Conservation (phyloP, 129 eudicot genomes). For the Solidago caesia region DNA sequence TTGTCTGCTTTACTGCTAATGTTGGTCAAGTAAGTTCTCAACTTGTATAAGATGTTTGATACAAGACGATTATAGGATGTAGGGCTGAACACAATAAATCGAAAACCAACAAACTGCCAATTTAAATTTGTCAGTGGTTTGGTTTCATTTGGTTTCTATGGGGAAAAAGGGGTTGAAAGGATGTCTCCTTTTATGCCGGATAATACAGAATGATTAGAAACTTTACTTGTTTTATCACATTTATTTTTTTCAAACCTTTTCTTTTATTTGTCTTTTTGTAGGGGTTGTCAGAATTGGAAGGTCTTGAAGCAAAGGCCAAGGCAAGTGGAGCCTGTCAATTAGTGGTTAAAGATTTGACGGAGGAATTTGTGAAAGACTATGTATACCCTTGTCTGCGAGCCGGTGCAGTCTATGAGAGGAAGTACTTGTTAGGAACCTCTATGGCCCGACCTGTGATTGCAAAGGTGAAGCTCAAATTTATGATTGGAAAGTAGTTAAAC, state of each 20-base stretch:
- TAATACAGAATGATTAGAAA: no score
- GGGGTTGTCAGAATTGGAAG: conserved; percentile 87
- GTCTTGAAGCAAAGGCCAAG: conserved; percentile 86
- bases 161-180: not conserved
- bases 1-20: conserved; percentile 97
- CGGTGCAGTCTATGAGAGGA: conserved; percentile 86
- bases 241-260: not conserved
- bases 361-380: conserved; percentile 88
- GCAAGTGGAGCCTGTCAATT: conserved; percentile 95
- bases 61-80: not conserved
- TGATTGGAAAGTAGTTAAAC: not conserved
- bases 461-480: not conserved
- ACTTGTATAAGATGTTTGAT: not conserved
- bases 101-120: not conserved
- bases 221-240: not conserved
- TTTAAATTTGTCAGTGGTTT: not conserved
- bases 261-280: conserved; percentile 22
- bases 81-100: not conserved
- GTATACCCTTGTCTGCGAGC: conserved; percentile 89
- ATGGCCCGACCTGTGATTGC: conserved; percentile 98
- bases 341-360: conserved; percentile 85
- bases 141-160: not conserved
- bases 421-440: conserved; percentile 96
- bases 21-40: conserved; percentile 83
- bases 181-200: not conserved